These are phyloP conservation scores for Pneumocystis jirovecii DNA, from an alignment of 1,139 yeast species.

Conservation along the genomic window DNA sequence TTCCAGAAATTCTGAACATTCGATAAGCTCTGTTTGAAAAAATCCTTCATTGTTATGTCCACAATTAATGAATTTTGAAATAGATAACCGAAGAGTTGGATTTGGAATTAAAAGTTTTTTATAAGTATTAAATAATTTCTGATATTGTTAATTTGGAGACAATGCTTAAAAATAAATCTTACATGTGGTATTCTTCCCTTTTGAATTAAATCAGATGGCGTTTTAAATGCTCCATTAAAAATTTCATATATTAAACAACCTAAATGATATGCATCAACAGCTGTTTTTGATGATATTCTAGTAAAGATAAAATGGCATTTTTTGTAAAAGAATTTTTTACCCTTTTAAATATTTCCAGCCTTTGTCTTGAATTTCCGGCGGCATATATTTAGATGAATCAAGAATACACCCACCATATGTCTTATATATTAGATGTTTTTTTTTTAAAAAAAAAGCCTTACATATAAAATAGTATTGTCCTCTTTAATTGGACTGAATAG, in stretches of 20 bases:
- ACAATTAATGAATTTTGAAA: conserved; percentile 36
- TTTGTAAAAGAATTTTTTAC: conserved; percentile 21
- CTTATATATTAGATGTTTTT: conserved; percentile 1
- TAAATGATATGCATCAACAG: conserved; percentile 44
- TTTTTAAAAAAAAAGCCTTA: background rate
- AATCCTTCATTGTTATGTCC: conserved; percentile 26
- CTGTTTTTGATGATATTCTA: background rate
- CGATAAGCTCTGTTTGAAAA: conserved; percentile 35
- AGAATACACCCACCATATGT: conserved; percentile 24
- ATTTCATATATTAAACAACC: conserved; percentile 42
- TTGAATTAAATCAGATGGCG: conserved; percentile 17
- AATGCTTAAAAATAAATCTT: conserved; percentile 14
- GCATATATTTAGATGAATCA: conserved; percentile 24
- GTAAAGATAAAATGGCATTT: conserved; percentile 1
- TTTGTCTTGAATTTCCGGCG: conserved; percentile 31
- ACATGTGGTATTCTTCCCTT: conserved; percentile 22
- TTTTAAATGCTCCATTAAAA: conserved; percentile 26
- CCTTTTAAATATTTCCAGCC: conserved; percentile 34
- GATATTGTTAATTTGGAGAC: background rate
- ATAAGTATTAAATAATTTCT: conserved; percentile 7
- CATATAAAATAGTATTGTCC: conserved; percentile 17
- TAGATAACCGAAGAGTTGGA: conserved; percentile 30
- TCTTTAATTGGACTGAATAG: conserved; percentile 32
- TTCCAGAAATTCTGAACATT: conserved; percentile 29
- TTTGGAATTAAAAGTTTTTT: conserved; percentile 19